Evolutionary conservation across 2,329 filamentous ascomycete species (phyloP).

Genomic region (Corinectria fuckeliana): DNA sequence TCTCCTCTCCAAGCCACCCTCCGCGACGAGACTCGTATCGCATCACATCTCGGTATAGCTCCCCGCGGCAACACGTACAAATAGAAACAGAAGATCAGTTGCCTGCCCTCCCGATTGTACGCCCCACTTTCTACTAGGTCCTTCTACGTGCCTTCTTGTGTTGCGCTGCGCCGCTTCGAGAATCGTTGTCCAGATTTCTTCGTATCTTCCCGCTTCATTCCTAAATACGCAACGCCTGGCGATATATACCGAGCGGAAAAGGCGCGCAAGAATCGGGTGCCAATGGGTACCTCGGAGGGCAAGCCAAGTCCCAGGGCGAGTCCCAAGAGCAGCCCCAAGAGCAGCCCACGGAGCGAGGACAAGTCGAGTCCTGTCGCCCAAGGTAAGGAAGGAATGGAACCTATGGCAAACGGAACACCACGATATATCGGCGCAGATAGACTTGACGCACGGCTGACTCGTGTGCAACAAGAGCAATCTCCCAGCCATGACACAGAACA

Average conservation of each 20-base stretch:
- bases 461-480: background rate
- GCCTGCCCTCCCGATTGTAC: no score
- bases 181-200: no score
- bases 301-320: slow-evolving; percentile 7
- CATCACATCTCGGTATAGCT: background rate
- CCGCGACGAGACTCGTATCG: no score
- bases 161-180: no score
- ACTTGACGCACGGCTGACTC: background rate
- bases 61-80: background rate
- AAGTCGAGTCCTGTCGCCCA: background rate
- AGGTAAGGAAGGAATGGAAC: background rate
- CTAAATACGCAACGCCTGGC: no score
- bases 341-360: background rate
- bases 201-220: background rate
- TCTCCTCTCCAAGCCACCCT: background rate
- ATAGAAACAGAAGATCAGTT: no score
- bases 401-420: background rate
- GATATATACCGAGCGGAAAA: background rate
- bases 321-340: slow-evolving; percentile 9
- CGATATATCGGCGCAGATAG: no score
- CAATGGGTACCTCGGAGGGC: slow-evolving; percentile 13
- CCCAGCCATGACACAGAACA: background rate
- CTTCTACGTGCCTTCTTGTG: no score
- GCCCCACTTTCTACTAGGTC: no score
- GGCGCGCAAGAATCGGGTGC: background rate